These are phyloP conservation scores for Lactarius pseudohatsudake DNA, from an alignment of 768 basidiomycete species.

Conservation along the genomic window DNA sequence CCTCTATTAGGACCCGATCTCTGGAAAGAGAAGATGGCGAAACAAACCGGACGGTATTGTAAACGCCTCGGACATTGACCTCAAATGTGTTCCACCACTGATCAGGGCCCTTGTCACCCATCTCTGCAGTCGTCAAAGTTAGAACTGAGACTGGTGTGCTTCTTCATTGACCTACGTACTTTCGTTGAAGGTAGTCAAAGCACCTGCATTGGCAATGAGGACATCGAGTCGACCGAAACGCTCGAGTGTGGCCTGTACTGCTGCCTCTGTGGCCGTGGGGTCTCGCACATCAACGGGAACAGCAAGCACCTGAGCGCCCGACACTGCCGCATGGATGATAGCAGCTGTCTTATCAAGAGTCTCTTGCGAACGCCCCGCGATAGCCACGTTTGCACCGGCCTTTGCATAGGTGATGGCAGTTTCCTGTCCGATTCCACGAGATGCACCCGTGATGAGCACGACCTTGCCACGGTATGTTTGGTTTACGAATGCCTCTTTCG, in stretches of 20 bases:
- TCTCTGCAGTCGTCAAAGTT: constrained; percentile 14
- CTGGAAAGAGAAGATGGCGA: too few species aligned
- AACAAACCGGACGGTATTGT: constrained; percentile 30
- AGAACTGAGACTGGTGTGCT: not conserved
- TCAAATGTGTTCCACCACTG: too few species aligned
- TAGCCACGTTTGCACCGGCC: too few species aligned
- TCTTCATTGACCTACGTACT: not conserved
- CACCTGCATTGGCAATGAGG: too few species aligned
- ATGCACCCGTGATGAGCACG: too few species aligned
- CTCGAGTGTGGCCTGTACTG: not conserved
- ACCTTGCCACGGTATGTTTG: too few species aligned
- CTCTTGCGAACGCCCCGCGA: too few species aligned
- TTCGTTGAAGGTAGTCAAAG: too few species aligned
- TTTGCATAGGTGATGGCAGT: too few species aligned
- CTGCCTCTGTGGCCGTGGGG: not conserved
- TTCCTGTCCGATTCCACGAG: too few species aligned
- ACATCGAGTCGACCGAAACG: too few species aligned
- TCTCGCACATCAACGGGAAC: not conserved
- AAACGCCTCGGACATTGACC: too few species aligned
- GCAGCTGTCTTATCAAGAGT: constrained; percentile 16
- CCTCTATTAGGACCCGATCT: not conserved
- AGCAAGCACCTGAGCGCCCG: constrained; percentile 8
- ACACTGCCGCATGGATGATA: constrained; percentile 3
- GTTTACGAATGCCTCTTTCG: constrained; percentile 1
- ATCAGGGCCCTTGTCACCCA: constrained; percentile 25